Percentiles rank a stretch among this genome's conserved stretches.
Evolutionary conservation across 2,329 filamentous ascomycete species (phyloP).

Genomic region (Aureobasidium subglaciale): DNA sequence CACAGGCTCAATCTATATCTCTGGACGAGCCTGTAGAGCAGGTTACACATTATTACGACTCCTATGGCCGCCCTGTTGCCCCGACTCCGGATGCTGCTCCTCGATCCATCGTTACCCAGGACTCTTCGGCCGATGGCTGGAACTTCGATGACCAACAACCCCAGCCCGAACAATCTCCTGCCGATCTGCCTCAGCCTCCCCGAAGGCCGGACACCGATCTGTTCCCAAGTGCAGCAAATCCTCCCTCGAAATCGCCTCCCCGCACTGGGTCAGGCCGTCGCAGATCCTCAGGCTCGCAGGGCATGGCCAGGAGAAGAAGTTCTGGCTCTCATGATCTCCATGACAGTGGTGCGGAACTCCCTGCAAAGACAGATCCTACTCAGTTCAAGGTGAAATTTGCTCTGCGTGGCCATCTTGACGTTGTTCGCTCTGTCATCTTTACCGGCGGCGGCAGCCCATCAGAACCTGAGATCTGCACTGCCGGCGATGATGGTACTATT

Average conservation of each 20-base stretch:
- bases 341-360: conserved; percentile 34
- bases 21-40: conserved; percentile 52
- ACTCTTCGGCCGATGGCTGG: conserved; percentile 63
- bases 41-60: conserved; percentile 53
- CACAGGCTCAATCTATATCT: conserved; percentile 23
- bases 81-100: conserved; percentile 35
- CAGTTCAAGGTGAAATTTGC: conserved; percentile 92
- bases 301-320: conserved; percentile 58
- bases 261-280: conserved; percentile 63
- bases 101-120: conserved; percentile 40
- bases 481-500: conserved; percentile 88
- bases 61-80: conserved; percentile 47
- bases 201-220: conserved; percentile 75
- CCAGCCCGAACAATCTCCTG: conserved; percentile 49
- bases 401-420: conserved; percentile 84
- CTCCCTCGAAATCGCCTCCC: conserved; percentile 71
- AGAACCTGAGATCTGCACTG: conserved; percentile 94
- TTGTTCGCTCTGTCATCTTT: conserved; percentile 90
- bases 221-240: conserved; percentile 74
- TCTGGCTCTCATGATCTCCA: conserved; percentile 58
- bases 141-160: conserved; percentile 77
- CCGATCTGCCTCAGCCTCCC: conserved; percentile 48
- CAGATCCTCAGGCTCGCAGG: conserved; percentile 60
- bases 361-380: conserved; percentile 56
- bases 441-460: conserved; percentile 91